Evolutionary conservation across 2,329 filamentous ascomycete genomes (phyloP), one percentile per base, ranked within the genome.

Genomic region (Fusarium sp.): DNA sequence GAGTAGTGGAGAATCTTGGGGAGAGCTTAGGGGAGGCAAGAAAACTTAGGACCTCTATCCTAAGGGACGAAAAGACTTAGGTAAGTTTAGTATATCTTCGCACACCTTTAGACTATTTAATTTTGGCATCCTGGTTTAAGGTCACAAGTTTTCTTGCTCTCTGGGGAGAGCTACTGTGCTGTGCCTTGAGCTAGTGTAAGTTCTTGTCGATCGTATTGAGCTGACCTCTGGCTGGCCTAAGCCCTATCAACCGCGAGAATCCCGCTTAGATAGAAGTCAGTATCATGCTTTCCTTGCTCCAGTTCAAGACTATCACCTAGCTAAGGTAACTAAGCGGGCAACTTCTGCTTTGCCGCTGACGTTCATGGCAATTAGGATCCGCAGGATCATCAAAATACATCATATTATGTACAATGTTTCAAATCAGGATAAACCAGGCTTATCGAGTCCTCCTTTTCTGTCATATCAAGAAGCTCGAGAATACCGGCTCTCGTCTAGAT

Each of bases 151-250:
- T 27, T 27, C 27, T 27, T 27, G 27, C 27, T 27, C 27, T 7
- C 14, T 20, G 14, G 14, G 5, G 41, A 20, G 17, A 35, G 33
- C 45, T 65, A 35, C 42, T 46, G 35, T 62, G 39, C 27, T 58
- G 41, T 62, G 49, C 17, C 14, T 44, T 45, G 22, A 50, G 41
- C 54, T 57, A 56, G 33, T 65, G 22, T 65, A 45, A n/a, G 22
- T 35, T 25, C n/a, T 56, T 12, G 38, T 56, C n/a, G 39, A 35
- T 35, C 29, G 33, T n/a, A 20, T 44, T 44, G 31, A 35, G 33
- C 52, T 60, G 52, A 60, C 31, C 27, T 60, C 39, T 50, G 20
- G n/a, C 22, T 45, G 33, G n/a, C 29, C 31, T 42, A 18, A 55
- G 39, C 46, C 62, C 53, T 61, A 33, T 31, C 45, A 42, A 33